phyloP scores from a whole-genome alignment of 345 rosid species.

The Barbarea vulgaris region DNA sequence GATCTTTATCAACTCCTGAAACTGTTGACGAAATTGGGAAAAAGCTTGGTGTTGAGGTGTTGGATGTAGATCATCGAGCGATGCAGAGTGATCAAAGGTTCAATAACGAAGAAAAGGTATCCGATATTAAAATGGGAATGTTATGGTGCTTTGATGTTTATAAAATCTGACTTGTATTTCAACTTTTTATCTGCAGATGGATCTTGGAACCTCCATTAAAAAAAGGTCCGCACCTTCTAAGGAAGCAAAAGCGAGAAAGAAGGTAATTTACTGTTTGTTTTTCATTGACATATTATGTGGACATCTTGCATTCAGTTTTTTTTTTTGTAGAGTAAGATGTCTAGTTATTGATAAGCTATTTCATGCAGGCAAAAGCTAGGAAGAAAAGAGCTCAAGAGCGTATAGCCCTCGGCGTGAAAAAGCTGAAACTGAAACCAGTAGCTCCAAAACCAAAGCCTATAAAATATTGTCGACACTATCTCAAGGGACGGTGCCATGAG shows the following conservation, averaged over 20 bases:
- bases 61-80: constrained; percentile 31
- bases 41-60: constrained; percentile 22
- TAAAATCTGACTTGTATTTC: constrained; percentile 18
- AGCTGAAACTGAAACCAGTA: constrained; percentile 70
- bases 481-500: constrained; percentile 82
- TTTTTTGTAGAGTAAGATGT: constrained; percentile 3
- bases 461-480: constrained; percentile 68
- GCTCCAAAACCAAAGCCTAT: constrained; percentile 61
- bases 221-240: constrained; percentile 51
- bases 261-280: constrained; percentile 44
- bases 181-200: constrained; percentile 5
- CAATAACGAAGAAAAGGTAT: constrained; percentile 49
- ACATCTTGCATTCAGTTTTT: constrained; percentile 3
- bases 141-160: constrained; percentile 17
- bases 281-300: background rate
- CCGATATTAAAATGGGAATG: background rate
- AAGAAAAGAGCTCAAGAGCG: constrained; percentile 78
- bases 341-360: constrained; percentile 23
- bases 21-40: constrained; percentile 33
- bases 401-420: constrained; percentile 74
- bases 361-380: constrained; percentile 61
- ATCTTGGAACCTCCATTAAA: constrained; percentile 40
- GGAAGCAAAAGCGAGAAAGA: constrained; percentile 64
- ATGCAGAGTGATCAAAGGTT: constrained; percentile 33
- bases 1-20: constrained; percentile 31